Conservation (phyloP, 257 asterid species). For the Solanum etuberosum region DNA sequence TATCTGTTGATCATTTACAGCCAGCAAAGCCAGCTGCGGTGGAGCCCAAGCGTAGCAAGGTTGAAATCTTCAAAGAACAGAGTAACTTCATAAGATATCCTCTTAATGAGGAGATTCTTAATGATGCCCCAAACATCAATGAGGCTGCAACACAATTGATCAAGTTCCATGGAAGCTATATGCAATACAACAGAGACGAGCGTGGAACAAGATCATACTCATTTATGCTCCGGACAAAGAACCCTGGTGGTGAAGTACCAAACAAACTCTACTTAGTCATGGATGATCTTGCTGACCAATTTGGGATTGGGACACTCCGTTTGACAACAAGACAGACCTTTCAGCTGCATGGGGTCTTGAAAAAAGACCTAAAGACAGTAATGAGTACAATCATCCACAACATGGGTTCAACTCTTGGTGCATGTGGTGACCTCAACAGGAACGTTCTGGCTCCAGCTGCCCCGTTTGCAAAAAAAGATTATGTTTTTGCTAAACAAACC, state of each 20-base stretch:
- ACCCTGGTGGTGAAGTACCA: conserved; percentile 93
- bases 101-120: conserved; percentile 73
- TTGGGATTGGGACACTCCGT: conserved; percentile 89
- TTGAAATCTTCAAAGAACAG: conserved; percentile 84
- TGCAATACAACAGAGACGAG: conserved; percentile 87
- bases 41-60: conserved; percentile 81
- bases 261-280: conserved; percentile 73
- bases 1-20: conserved; percentile 19
- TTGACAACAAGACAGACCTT: conserved; percentile 95
- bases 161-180: conserved; percentile 99
- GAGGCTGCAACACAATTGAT: conserved; percentile 88
- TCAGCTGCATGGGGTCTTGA: conserved; percentile 93
- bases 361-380: conserved; percentile 84
- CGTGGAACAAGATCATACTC: conserved; percentile 80
- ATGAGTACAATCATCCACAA: conserved; percentile 72
- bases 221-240: conserved; percentile 92
- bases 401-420: conserved; percentile 98
- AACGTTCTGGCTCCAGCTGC: conserved; percentile 98
- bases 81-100: conserved; percentile 92
- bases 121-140: conserved; percentile 69
- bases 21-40: conserved; percentile 65
- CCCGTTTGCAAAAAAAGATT: conserved; percentile 55
- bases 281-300: conserved; percentile 96
- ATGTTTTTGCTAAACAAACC: conserved; percentile 88
- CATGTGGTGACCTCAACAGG: conserved; percentile 95